Conservation (phyloP, 2,329 filamentous ascomycete species). For the Penicillium psychrosexuale region DNA sequence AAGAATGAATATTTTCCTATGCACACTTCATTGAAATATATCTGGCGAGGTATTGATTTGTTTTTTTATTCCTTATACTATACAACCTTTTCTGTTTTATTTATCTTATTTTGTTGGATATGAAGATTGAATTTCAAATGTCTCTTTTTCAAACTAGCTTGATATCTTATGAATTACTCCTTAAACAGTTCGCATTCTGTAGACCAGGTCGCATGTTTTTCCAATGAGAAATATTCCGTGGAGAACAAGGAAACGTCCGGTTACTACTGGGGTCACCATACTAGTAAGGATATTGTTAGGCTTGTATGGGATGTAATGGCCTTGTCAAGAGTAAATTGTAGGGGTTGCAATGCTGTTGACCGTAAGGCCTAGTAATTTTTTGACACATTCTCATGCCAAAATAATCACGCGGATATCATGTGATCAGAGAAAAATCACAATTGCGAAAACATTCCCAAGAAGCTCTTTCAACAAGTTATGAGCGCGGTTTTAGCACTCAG, state of each 20-base stretch:
- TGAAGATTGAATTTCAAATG: not conserved
- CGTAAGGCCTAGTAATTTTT: not conserved
- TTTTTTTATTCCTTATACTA: not conserved
- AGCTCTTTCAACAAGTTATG: too few relatives aligned
- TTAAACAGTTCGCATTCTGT: not conserved
- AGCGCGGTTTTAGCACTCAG: too few relatives aligned
- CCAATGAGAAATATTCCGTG: not conserved
- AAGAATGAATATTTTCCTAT: not conserved
- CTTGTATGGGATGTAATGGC: not conserved
- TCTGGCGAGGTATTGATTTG: not conserved
- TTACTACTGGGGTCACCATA: not conserved
- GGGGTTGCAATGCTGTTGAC: not conserved
- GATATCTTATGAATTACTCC: not conserved
- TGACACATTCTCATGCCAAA: too few relatives aligned
- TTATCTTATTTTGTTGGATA: not conserved
- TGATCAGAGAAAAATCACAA: too few relatives aligned
- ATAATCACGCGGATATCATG: too few relatives aligned
- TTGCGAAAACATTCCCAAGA: too few relatives aligned
- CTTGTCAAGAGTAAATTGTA: not conserved
- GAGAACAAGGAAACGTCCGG: not conserved
- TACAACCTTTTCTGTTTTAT: not conserved
- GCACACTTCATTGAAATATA: not conserved
- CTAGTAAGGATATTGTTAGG: not conserved
- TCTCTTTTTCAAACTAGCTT: not conserved
- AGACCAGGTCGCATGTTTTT: not conserved